Conservation (phyloP, 2,329 filamentous ascomycete genomes). For the Lachnellula subtilissima region DNA sequence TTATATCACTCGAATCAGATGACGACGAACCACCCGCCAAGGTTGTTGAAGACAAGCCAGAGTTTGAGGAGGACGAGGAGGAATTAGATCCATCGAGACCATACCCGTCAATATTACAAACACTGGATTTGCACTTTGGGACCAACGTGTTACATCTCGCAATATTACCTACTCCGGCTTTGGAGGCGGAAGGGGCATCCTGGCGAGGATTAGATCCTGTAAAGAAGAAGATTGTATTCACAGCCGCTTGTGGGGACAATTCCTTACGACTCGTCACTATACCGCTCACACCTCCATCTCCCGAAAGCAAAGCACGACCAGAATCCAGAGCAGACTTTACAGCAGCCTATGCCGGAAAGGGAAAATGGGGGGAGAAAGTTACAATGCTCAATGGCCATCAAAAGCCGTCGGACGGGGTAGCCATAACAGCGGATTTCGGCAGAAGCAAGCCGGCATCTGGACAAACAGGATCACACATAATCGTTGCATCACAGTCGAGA, state of each 20-base stretch:
- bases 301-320: slow-evolving; percentile 50
- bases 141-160: slow-evolving; percentile 52
- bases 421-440: slow-evolving; percentile 42
- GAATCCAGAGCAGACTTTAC: slow-evolving; percentile 49
- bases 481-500: slow-evolving; percentile 56
- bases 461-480: slow-evolving; percentile 37
- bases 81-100: slow-evolving; percentile 31
- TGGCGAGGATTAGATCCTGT: slow-evolving; percentile 44
- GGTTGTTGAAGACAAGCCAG: slow-evolving; percentile 48
- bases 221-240: slow-evolving; percentile 55
- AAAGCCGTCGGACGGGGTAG: slow-evolving; percentile 49
- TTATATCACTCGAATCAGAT: slow-evolving; percentile 62
- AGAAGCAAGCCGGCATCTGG: slow-evolving; percentile 26
- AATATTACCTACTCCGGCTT: slow-evolving; percentile 46
- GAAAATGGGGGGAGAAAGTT: slow-evolving; percentile 59
- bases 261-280: slow-evolving; percentile 54
- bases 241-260: slow-evolving; percentile 53
- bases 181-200: slow-evolving; percentile 45
- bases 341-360: slow-evolving; percentile 51
- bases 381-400: slow-evolving; percentile 49
- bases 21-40: slow-evolving; percentile 43
- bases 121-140: slow-evolving; percentile 55
- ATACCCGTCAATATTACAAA: slow-evolving; percentile 54
- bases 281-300: slow-evolving; percentile 57
- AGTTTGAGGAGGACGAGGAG: slow-evolving; percentile 52